A percentile compares a stretch with the other conserved stretches of the same genome.
Evolutionary conservation across 768 basidiomycete genomes (phyloP).

Genomic region (Mycena capillaripes): DNA sequence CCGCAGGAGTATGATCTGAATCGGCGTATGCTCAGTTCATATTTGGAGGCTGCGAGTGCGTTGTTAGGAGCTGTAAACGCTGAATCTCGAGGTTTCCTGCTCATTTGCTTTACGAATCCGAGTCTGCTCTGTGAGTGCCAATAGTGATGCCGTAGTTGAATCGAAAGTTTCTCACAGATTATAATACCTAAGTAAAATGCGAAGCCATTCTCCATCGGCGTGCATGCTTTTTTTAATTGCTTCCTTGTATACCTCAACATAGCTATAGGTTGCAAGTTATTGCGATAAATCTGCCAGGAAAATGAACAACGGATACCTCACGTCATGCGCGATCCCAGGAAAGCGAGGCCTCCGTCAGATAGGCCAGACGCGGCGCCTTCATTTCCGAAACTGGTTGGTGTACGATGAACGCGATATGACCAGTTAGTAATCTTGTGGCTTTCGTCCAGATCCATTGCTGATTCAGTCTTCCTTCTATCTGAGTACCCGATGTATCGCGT

Average conservation of each 20-base stretch:
- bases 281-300: conserved; percentile 8
- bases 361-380: conserved; percentile 25
- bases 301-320: conserved; percentile 27
- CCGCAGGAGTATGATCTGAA: conserved; percentile 31
- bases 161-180: neutral
- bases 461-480: neutral
- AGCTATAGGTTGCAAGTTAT: neutral
- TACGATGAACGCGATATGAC: conserved; percentile 26
- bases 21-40: conserved; percentile 22
- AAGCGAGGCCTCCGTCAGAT: conserved; percentile 21
- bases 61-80: conserved; percentile 16
- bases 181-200: neutral
- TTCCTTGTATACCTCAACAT: neutral
- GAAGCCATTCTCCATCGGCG: conserved; percentile 4
- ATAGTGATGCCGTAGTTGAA: neutral
- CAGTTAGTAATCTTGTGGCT: neutral
- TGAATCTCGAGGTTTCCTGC: conserved; percentile 16
- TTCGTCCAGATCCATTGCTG: neutral
- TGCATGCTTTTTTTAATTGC: neutral
- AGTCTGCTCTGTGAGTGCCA: conserved; percentile 23
- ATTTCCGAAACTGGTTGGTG: conserved; percentile 24
- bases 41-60: conserved; percentile 25
- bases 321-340: conserved; percentile 18
- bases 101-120: conserved; percentile 22
- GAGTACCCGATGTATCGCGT: conserved; percentile 16